Evolutionary conservation across 345 rosid species (phyloP), one percentile per base, ranked within the genome.

Genomic region (Eucalyptus dawsonii): DNA sequence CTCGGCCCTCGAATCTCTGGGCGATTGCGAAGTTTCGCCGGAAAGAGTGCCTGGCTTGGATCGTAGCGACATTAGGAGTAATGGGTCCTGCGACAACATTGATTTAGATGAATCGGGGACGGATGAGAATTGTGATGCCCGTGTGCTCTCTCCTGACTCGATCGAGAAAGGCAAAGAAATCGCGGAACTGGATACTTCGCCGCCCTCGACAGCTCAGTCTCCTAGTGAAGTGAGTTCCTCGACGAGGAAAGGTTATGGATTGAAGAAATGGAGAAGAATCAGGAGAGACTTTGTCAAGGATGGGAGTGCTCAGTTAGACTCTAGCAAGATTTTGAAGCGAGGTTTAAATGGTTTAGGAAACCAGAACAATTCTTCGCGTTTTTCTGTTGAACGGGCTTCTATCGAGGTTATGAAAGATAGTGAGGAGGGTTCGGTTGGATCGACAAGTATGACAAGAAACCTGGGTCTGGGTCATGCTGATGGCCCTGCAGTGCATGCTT

Each of bases 191-290:
- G 6, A 51, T 49, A 76, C 45, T 37, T 86, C 90, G 1, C 89
- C 91, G 56, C 91, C 91, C 53, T 53, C 9, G 42, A 87, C 87
- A 14, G 89, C 88, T 65, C 44, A 87, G 25, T 40, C 86, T 24
- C 86, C 86, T 17, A 12, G 29, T 69, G 69, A 53, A 58, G 86
- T 5, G 40, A 86, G 86, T n/a, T 87, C 97, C 91, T 89, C 92
- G 21, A 27, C 91, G 1, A 22, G 88, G 22, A 97, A 94, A 89
- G 97, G 98, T 11, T 93, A 88, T 88, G 99, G 99, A 31, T 90
- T 97, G 93, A 96, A 92, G 93, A 96, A 96, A 91, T 95, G 99
- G 99, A 94, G 93, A 93, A 92, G 99, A 56, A 89, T 96, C 87
- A 95, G 90, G 93, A 93, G 99, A 92, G 95, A 92, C 72, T 81